A percentile compares a stretch with the other conserved stretches of the same genome.
Conservation (phyloP, 2,329 filamentous ascomycete genomes). For the Truncatella angustata region DNA sequence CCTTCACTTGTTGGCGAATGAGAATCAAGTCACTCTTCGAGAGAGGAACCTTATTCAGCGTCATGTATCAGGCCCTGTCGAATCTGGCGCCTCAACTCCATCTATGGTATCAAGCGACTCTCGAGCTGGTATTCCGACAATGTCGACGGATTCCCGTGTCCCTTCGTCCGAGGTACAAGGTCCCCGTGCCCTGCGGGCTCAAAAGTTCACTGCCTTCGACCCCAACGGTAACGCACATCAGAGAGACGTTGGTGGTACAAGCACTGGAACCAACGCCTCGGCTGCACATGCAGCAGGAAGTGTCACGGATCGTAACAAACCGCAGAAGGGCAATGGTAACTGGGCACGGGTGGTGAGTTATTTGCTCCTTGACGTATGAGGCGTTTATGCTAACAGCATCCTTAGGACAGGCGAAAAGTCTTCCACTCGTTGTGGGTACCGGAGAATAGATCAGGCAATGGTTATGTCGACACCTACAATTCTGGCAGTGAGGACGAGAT, state of each 20-base stretch:
- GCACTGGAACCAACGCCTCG: background rate
- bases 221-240: background rate
- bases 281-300: background rate
- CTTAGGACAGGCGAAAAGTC: background rate
- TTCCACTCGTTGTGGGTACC: background rate
- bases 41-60: background rate
- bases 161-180: background rate
- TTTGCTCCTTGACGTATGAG: background rate
- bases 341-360: background rate
- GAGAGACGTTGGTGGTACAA: background rate
- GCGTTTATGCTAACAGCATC: background rate
- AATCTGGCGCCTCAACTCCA: background rate
- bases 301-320: background rate
- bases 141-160: background rate
- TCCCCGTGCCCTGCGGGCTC: background rate
- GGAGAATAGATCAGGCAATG: background rate
- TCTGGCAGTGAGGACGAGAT: conserved; percentile 8
- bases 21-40: background rate
- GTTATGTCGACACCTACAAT: background rate
- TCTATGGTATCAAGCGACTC: conserved; percentile 1
- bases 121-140: background rate
- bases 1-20: background rate
- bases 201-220: background rate
- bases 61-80: background rate
- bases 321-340: background rate